Conservation (phyloP, 768 basidiomycete species). For the Lactarius psammicola region DNA sequence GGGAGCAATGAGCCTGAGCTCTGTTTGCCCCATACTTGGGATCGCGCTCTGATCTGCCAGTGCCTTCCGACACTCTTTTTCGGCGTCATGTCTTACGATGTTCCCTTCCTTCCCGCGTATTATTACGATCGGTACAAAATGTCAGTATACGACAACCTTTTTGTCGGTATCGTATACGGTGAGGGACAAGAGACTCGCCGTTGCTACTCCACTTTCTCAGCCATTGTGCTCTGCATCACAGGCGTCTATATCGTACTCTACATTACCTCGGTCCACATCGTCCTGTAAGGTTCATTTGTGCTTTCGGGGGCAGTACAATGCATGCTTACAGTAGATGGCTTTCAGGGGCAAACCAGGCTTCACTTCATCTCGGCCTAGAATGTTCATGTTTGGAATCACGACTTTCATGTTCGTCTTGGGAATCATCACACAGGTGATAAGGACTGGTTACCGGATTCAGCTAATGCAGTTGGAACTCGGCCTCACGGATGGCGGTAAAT, state of each 20-base stretch:
- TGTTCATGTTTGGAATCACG: not conserved
- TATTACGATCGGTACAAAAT: not conserved
- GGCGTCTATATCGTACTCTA: not conserved
- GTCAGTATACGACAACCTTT: not conserved
- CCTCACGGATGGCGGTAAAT: no score
- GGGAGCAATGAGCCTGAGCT: no score
- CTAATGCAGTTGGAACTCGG: no score
- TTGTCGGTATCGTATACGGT: constrained; percentile 2
- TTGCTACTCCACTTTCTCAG: not conserved
- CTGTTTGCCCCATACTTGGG: no score
- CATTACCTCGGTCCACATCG: not conserved
- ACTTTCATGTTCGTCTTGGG: not conserved
- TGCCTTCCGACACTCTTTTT: no score
- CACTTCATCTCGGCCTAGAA: not conserved
- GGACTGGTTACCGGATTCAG: no score
- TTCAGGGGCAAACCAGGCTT: not conserved
- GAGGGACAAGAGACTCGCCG: not conserved
- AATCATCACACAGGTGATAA: not conserved
- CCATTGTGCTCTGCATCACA: not conserved
- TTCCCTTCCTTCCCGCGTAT: no score
- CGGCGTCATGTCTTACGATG: no score
- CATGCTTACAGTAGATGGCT: not conserved
- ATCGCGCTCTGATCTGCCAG: no score
- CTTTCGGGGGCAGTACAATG: not conserved
- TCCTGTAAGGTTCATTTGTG: not conserved